These are phyloP conservation scores for Colletotrichum tabaci DNA, from an alignment of 2,329 filamentous ascomycete species.

Conservation along the genomic window DNA sequence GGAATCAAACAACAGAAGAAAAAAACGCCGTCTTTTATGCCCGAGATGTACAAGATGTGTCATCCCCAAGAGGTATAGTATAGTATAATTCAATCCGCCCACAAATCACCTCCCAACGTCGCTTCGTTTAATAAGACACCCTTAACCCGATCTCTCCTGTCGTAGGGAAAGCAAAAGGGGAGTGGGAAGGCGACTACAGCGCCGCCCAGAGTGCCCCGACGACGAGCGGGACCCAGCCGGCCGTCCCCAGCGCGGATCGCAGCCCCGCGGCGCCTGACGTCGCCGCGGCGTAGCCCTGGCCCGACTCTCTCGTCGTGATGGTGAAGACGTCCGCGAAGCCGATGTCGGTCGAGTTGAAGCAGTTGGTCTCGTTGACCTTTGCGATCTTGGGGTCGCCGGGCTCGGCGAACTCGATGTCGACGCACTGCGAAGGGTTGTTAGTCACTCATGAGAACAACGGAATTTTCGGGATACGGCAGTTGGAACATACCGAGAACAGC, in stretches of 20 bases:
- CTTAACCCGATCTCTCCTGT: no score
- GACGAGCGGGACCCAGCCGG: slow-evolving; percentile 61
- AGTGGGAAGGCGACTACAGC: slow-evolving; percentile 47
- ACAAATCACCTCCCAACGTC: background rate
- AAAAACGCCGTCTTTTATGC: slow-evolving; percentile 43
- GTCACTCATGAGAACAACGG: background rate
- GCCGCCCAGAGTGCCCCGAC: slow-evolving; percentile 57
- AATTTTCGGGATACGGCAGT: background rate
- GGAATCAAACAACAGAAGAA: no score
- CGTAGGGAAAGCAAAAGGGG: no score
- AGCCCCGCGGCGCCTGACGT: slow-evolving; percentile 47
- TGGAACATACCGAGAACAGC: slow-evolving; percentile 79
- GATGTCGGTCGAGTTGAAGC: slow-evolving; percentile 87
- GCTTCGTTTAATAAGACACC: background rate
- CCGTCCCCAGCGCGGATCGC: slow-evolving; percentile 37
- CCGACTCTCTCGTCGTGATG: slow-evolving; percentile 65
- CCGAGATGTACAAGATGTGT: slow-evolving; percentile 22
- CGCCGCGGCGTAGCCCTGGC: slow-evolving; percentile 43
- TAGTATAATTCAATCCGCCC: slow-evolving; percentile 22
- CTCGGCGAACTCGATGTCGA: slow-evolving; percentile 92
- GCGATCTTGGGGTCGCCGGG: slow-evolving; percentile 77
- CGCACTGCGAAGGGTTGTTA: slow-evolving; percentile 73
- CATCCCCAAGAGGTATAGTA: slow-evolving; percentile 21
- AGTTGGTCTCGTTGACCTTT: slow-evolving; percentile 85
- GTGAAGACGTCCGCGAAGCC: slow-evolving; percentile 85